Evolutionary conservation across 2,329 filamentous ascomycete genomes (phyloP), one percentile per base, ranked within the genome.

Genomic region (Sclerotinia subarctica): DNA sequence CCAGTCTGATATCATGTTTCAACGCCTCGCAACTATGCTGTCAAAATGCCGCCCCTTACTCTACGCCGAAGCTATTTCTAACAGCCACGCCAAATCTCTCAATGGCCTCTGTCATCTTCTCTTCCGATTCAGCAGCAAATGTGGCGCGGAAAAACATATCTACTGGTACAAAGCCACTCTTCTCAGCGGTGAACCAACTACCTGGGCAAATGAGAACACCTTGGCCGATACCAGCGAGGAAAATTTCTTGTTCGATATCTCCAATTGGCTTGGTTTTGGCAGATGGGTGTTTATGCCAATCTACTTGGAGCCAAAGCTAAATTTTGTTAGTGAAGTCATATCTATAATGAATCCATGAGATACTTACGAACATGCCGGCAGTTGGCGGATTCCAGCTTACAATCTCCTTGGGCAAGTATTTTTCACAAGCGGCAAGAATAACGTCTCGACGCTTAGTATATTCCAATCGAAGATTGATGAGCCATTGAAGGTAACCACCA

Each of bases 111-210:
- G 82, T 82, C 83, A 94, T 93, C 72, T 88, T 86, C 66, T 88
- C 85, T 19, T 85, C 83, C 17, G 86, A 88, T 2, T 93, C 93
- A 49, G 93, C 89, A 0, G 94, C 94, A 81, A 91, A 99, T 0
- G 94, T 99, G 5, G 92, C 88, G 64, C 95, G 86, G 83, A 98
- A 96, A 81, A 92, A 97, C 15, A 83, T 82, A 11, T 83, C 83
- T 5, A 80, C 82, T 75, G 74, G 74, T 63, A 83, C 81, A 65
- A 80, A 78, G 15, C 82, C 83, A 11, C 81, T 83, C 54, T 84
- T 85, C 77, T 95, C 90, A 0, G 94, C 91, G 69, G 88, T 85
- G 84, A 98, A 99, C 94, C 94, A 99, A 59, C 89, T 94, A 4
- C 95, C 95, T 59, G 91, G 86, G 69, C 91, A 93, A 2, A 95